Evolutionary conservation across 1,284 basidiomycete species (phyloP).

Genomic region (Hypsizygus ulmarius): DNA sequence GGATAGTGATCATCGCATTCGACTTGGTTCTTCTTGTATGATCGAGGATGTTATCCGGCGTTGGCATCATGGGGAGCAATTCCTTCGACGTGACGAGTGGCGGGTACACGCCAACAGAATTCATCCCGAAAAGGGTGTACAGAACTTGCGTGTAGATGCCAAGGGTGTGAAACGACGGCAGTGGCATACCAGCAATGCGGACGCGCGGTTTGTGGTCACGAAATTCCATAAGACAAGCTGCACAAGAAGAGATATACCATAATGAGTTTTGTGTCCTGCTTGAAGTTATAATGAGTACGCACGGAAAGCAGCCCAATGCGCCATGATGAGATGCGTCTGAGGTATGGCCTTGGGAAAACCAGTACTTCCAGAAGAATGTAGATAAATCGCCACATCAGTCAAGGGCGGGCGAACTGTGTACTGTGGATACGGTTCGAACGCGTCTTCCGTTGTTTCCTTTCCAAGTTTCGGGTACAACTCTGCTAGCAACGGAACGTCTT

Average conservation of each 20-base stretch:
- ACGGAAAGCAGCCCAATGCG: slow-evolving; percentile 28
- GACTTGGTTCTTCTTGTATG: slow-evolving; percentile 26
- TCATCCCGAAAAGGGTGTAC: slow-evolving; percentile 22
- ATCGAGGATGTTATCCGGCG: slow-evolving; percentile 32
- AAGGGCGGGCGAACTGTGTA: slow-evolving; percentile 8
- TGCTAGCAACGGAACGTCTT: slow-evolving; percentile 29
- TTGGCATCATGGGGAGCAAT: slow-evolving; percentile 25
- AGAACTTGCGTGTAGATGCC: slow-evolving; percentile 29
- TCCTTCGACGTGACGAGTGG: slow-evolving; percentile 25
- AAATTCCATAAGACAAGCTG: slow-evolving; percentile 11
- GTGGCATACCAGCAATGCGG: slow-evolving; percentile 23
- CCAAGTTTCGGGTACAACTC: slow-evolving; percentile 32
- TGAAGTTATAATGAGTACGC: slow-evolving; percentile 7
- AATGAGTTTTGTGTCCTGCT: neutral
- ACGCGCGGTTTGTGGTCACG: slow-evolving; percentile 19
- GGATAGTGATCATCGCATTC: slow-evolving; percentile 32
- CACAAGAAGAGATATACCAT: neutral
- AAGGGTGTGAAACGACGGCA: slow-evolving; percentile 34
- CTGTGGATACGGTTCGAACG: slow-evolving; percentile 27
- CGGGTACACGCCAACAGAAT: slow-evolving; percentile 28
- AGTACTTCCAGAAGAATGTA: slow-evolving; percentile 30
- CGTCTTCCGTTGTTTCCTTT: slow-evolving; percentile 15
- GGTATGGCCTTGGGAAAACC: slow-evolving; percentile 30
- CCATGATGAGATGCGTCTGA: slow-evolving; percentile 16
- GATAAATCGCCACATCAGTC: slow-evolving; percentile 19